Evolutionary conservation across 768 basidiomycete species (phyloP), one percentile per base, ranked within the genome.

Genomic region (Paxillus rubicundulus): DNA sequence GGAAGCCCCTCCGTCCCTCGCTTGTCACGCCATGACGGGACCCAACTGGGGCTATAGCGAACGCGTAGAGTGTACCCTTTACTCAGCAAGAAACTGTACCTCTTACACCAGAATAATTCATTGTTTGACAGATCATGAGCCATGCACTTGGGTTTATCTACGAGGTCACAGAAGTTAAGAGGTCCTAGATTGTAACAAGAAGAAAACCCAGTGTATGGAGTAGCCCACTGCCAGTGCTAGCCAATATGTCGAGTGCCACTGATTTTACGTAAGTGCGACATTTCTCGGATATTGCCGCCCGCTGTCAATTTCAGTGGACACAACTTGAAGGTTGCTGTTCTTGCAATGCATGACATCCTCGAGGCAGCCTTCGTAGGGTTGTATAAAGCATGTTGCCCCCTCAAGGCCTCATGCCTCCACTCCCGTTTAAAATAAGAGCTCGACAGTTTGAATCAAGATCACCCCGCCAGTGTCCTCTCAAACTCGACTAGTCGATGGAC

Each of bases 11-110:
- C 34, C 20, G 16, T 39, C 24, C 32, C 5, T 24, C 20, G 41
- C 10, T 14, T 21, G 7, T 24, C 21, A 2, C 20, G n/a, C 68
- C 69, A 71, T 0, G 67, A 70, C 8, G 67, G 64, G 2, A 54
- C 36, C 67, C 67, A 71, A 12, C 39, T 60, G 2, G 59, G 58
- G 20, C 45, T 46, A 47, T 60, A 61, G n/a, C n/a, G n/a, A n/a
- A n/a, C n/a, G n/a, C n/a, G n/a, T n/a, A n/a, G n/a, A n/a, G n/a
- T n/a, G n/a, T n/a, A n/a, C n/a, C n/a, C n/a, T n/a, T n/a, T n/a
- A n/a, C n/a, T n/a, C n/a, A n/a, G n/a, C n/a, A n/a, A 45, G 43
- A 50, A 59, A 4, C 20, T n/a, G 27, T 52, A 50, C 14, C 50
- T 52, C 5, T 59, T 39, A 2, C 37, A 24, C 61, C 61, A 62